phyloP scores from a whole-genome alignment of 352 stramenopile species.

The Globisporangium parvum region DNA sequence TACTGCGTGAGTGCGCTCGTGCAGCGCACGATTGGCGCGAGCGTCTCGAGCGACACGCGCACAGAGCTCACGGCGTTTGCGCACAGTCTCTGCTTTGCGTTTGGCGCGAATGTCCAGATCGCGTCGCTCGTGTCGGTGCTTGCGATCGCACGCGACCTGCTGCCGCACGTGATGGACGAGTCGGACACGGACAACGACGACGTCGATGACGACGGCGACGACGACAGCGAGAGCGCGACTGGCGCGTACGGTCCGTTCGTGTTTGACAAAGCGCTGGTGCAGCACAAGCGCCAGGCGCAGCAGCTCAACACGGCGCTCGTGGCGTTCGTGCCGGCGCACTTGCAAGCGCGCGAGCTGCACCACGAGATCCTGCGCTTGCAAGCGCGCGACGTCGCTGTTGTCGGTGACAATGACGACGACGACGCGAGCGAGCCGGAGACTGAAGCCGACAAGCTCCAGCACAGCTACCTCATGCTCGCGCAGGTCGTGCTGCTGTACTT shows the following conservation, averaged over 20 bases:
- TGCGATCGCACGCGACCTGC: slow-evolving; percentile 51
- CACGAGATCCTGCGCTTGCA: slow-evolving; percentile 60
- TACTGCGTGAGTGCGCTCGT: slow-evolving; percentile 57
- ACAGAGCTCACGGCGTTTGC: slow-evolving; percentile 63
- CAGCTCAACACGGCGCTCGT: slow-evolving; percentile 56
- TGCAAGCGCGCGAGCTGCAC: slow-evolving; percentile 63
- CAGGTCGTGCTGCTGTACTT: slow-evolving; percentile 81
- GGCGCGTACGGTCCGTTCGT: slow-evolving; percentile 45
- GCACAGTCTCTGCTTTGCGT: slow-evolving; percentile 54
- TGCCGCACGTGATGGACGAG: slow-evolving; percentile 63
- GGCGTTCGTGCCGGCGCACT: slow-evolving; percentile 61
- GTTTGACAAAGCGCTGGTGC: slow-evolving; percentile 25
- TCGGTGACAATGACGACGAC: slow-evolving; percentile 25
- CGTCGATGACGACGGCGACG: slow-evolving; percentile 49
- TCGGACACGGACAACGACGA: slow-evolving; percentile 68
- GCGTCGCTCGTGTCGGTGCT: slow-evolving; percentile 51
- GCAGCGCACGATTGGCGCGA: slow-evolving; percentile 25
- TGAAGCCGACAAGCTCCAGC: slow-evolving; percentile 47
- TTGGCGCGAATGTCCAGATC: slow-evolving; percentile 55
- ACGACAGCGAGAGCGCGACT: slow-evolving; percentile 24
- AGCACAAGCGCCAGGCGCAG: slow-evolving; percentile 37
- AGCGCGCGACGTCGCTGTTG: background rate
- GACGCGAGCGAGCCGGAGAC: slow-evolving; percentile 6
- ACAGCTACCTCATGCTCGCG: slow-evolving; percentile 73
- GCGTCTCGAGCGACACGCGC: slow-evolving; percentile 20